These are phyloP conservation scores for Beauveria scarabaeidicola DNA, from an alignment of 2,329 filamentous ascomycete genomes.

Conservation along the genomic window DNA sequence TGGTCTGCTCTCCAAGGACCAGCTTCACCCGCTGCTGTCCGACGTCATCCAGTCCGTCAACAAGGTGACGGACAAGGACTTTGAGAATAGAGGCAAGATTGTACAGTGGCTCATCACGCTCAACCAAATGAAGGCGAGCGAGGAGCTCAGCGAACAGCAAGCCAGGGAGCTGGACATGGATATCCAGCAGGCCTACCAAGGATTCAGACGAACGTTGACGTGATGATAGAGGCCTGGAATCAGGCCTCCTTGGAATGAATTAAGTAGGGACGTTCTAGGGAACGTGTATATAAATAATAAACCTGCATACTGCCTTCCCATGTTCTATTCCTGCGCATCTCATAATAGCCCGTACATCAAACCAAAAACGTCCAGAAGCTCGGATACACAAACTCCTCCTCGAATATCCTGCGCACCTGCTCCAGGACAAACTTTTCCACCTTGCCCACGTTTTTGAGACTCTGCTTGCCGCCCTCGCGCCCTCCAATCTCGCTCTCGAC, in stretches of 20 bases:
- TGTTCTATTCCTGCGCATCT: not conserved
- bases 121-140: constrained; percentile 95
- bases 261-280: not conserved
- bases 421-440: constrained; percentile 96
- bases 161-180: constrained; percentile 84
- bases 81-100: constrained; percentile 92
- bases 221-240: constrained; percentile 22
- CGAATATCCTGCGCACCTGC: constrained; percentile 92
- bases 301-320: too few relatives aligned
- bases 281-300: not conserved
- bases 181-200: constrained; percentile 88
- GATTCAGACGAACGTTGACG: constrained; percentile 74
- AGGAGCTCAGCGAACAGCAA: constrained; percentile 81
- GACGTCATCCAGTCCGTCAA: constrained; percentile 97
- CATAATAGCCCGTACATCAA: constrained; percentile 27
- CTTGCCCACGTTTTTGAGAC: constrained; percentile 96
- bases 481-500: constrained; percentile 98
- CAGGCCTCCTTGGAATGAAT: not conserved
- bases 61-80: constrained; percentile 90
- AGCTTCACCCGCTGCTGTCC: constrained; percentile 86
- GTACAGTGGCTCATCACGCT: constrained; percentile 96
- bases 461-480: constrained; percentile 84
- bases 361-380: constrained; percentile 98
- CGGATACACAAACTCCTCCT: constrained; percentile 97
- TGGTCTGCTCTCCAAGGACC: constrained; percentile 87